Conservation (phyloP, 129 eudicot species). For the sunflower (Helianthus annuus) region HanXRQr2.0-SUNRISE NC_035445.2:79596297-79596796, state of each 20-base stretch:
- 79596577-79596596: constrained; percentile 85
- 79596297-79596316: constrained; percentile 50
- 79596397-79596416: constrained; percentile 43
- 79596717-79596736: constrained; percentile 81
- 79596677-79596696: constrained; percentile 92
- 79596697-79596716: constrained; percentile 64
- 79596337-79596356: constrained; percentile 33
- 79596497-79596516: constrained; percentile 75
- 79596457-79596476: constrained; percentile 45
- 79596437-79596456: constrained; percentile 76
- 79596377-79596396: constrained; percentile 24
- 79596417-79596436: constrained; percentile 61
- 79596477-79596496: constrained; percentile 44
- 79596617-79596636: constrained; percentile 53
- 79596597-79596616: constrained; percentile 93
- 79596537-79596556: constrained; percentile 77
- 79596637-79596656: constrained; percentile 84
- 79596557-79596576: constrained; percentile 95
- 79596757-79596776: neutral
- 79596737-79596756: constrained; percentile 28
- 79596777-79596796: neutral
- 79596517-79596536: constrained; percentile 88
- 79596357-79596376: constrained; percentile 4
- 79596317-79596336: constrained; percentile 26
- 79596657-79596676: constrained; percentile 95